These are phyloP conservation scores for Quercus tomentella DNA, from an alignment of 331 rosid genomes.

Conservation along the genomic window DNA sequence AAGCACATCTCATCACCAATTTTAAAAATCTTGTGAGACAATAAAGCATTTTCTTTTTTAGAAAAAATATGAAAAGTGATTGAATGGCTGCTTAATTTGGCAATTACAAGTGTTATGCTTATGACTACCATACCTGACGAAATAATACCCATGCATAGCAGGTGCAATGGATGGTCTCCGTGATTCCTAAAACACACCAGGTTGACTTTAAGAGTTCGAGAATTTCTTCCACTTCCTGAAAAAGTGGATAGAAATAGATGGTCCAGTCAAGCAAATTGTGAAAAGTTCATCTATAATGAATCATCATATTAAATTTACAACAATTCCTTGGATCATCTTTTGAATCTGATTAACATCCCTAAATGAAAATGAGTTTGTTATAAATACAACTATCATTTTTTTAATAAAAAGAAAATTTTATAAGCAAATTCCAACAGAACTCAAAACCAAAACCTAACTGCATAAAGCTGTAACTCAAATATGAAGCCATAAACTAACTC, in stretches of 20 bases:
- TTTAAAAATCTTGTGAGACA: background rate
- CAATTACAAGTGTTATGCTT: conserved; percentile 3
- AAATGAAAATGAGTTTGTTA: background rate
- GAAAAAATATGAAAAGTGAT: background rate
- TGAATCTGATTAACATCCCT: conserved; percentile 2
- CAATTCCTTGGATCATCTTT: conserved; percentile 5
- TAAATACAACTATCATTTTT: background rate
- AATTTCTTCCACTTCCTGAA: conserved; percentile 91
- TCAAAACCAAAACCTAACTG: background rate
- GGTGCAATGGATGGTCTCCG: conserved; percentile 91
- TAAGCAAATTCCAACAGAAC: background rate
- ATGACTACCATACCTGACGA: conserved; percentile 66
- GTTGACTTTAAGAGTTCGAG: conserved; percentile 96
- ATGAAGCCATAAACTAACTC: background rate
- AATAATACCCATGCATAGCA: conserved; percentile 96
- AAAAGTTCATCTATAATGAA: background rate
- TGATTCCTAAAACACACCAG: conserved; percentile 96
- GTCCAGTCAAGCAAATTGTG: conserved; percentile 10
- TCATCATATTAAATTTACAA: conserved; percentile 4
- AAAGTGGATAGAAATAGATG: conserved; percentile 27
- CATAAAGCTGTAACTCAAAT: background rate
- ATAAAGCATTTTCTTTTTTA: background rate
- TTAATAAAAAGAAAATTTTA: background rate
- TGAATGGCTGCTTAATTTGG: background rate
- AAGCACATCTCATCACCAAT: background rate